phyloP scores from a whole-genome alignment of 1,284 basidiomycete genomes.

The Rhodotorula sp. region DNA sequence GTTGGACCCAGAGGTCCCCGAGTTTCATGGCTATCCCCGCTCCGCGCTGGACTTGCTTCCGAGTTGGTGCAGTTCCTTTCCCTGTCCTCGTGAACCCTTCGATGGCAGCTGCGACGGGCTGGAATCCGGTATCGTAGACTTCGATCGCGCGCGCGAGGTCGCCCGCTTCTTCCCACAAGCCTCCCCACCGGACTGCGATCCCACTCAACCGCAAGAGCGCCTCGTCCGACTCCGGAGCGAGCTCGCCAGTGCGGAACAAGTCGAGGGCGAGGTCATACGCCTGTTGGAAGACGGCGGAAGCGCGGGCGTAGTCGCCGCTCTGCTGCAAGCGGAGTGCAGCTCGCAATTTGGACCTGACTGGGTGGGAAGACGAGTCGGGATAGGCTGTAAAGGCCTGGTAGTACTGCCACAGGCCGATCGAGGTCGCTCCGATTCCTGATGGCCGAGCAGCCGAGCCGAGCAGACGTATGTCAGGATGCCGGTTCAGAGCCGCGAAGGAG shows the following conservation, averaged over 20 bases:
- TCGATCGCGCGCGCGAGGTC: slow-evolving; percentile 29
- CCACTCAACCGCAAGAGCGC: slow-evolving; percentile 25
- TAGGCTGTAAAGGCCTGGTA: slow-evolving; percentile 36
- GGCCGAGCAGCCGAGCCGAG: no score
- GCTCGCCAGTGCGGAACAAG: slow-evolving; percentile 11
- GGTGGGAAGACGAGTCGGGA: slow-evolving; percentile 26
- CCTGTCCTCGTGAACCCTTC: slow-evolving; percentile 1
- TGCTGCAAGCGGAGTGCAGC: slow-evolving; percentile 27
- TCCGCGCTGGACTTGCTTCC: slow-evolving; percentile 13
- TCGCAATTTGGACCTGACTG: slow-evolving; percentile 32
- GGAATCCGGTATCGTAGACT: slow-evolving; percentile 32
- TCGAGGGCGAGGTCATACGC: slow-evolving; percentile 32
- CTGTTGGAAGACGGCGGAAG: slow-evolving; percentile 22
- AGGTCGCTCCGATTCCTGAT: slow-evolving; percentile 33
- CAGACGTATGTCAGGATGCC: neutral
- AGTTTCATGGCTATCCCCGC: slow-evolving; percentile 35
- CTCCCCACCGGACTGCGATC: slow-evolving; percentile 35
- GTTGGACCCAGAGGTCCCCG: slow-evolving; percentile 28
- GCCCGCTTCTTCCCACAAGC: slow-evolving; percentile 34
- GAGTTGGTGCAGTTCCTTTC: neutral
- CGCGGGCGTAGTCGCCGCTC: slow-evolving; percentile 10
- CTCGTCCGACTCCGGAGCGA: slow-evolving; percentile 12
- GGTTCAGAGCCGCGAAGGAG: neutral
- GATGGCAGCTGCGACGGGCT: slow-evolving; percentile 21
- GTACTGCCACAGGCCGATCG: slow-evolving; percentile 35